Percentiles rank a stretch among this genome's conserved stretches.
Conservation (phyloP, 2,329 filamentous ascomycete genomes). For the Ilyonectria sp. region DNA sequence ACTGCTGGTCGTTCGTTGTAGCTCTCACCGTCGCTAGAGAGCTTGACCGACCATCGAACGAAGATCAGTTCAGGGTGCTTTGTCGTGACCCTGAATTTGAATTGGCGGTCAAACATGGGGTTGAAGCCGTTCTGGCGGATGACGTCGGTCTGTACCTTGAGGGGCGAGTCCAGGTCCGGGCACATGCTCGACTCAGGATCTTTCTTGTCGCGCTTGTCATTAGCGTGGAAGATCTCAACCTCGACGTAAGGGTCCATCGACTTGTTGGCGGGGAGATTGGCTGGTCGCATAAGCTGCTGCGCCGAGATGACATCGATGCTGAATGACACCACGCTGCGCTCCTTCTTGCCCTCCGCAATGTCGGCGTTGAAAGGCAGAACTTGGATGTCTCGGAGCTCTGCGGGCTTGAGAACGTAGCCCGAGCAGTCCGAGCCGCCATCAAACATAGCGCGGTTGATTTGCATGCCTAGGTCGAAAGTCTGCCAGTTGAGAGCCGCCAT, state of each 20-base stretch:
- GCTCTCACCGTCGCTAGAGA: constrained; percentile 82
- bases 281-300: constrained; percentile 91
- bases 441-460: constrained; percentile 98
- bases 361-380: constrained; percentile 66
- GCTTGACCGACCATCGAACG: constrained; percentile 92
- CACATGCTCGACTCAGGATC: constrained; percentile 75
- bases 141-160: constrained; percentile 85
- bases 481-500: constrained; percentile 99
- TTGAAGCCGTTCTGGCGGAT: constrained; percentile 94
- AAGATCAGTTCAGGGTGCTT: constrained; percentile 95
- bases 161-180: constrained; percentile 69
- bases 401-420: constrained; percentile 94
- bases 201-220: constrained; percentile 92
- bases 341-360: constrained; percentile 75
- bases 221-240: constrained; percentile 93
- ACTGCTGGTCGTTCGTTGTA: constrained; percentile 75
- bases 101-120: constrained; percentile 85
- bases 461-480: constrained; percentile 95
- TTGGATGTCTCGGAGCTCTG: constrained; percentile 82
- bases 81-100: constrained; percentile 88
- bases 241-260: constrained; percentile 94
- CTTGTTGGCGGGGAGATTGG: constrained; percentile 78
- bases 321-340: constrained; percentile 87
- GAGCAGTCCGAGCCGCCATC: constrained; percentile 87
- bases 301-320: constrained; percentile 92